Base-by-base conservation (phyloP, 495 filamentous ascomycete genomes). In the Lindgomyces ingoldianus region DNA sequence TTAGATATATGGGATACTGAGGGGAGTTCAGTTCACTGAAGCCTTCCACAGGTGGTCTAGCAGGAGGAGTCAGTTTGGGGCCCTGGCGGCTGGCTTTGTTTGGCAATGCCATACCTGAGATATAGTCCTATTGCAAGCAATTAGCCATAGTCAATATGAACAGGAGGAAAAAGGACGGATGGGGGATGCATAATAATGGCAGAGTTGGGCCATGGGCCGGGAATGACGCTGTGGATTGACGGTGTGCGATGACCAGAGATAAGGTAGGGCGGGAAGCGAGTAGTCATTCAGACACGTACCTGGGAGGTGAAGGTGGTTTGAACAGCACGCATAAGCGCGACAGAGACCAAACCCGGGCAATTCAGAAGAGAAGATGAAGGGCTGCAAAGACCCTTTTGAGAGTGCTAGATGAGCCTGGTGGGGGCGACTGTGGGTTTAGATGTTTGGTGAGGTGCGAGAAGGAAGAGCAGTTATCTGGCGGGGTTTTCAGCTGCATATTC, bases 11-110 rank as follows among this genome's bases (percentile, higher is more conserved):
- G 56, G 66, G 64, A 50, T 47, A 60, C 30, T 1, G 24, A 16
- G 25, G 54, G 68, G 74, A 64, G 49, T 83, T 89, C 81, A 93
- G 79, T 89, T 91, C 69, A 83, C 84, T 69, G 85, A 88, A 77
- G 94, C 87, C 85, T 96, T 96, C 94, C 94, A 98, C 82, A 98
- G 87, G 82, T 98, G 94, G 85, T 96, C 93, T 92, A 74, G 59
- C 42, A 9, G 33, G 66, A 39, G 22, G 39, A 49, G 54, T 66
- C 68, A 70, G 72, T 78, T 72, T 72, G 48, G 2, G 3, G n/a
- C 24, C 8, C 12, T 24, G 18, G 48, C 24, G 6, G 27, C 16
- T 14, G 19, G 25, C 25, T 60, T 50, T 60, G 45, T 18, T 30
- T n/a, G 36, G 25, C 48, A 33, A 42, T 57, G 44, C 63, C 65